A percentile compares a stretch with the other conserved stretches of the same genome.
Evolutionary conservation across 2,329 filamentous ascomycete genomes (phyloP).

Genomic region (Aspergillus tamarii): DNA sequence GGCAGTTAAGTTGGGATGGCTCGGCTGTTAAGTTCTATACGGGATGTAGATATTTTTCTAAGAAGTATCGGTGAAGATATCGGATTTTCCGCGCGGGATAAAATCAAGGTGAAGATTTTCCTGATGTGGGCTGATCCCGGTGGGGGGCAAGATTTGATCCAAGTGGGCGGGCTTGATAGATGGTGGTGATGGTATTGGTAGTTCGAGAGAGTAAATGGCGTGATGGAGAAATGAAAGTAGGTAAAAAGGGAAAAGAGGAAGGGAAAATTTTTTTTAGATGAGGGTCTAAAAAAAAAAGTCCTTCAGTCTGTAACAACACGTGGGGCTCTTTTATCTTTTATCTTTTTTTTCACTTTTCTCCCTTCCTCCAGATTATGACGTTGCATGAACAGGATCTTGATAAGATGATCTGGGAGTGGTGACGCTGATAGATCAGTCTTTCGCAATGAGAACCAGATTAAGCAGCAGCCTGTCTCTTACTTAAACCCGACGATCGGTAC

Average conservation of each 20-base stretch:
- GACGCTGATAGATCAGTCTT: conserved; percentile 12
- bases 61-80: not conserved
- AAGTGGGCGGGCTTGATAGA: conserved; percentile 1
- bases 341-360: not conserved
- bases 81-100: not conserved
- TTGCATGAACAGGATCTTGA: conserved; percentile 17
- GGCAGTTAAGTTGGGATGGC: not conserved
- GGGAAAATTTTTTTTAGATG: not conserved
- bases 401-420: conserved; percentile 11
- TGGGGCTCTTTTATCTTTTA: conserved; percentile 20
- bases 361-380: conserved; percentile 21
- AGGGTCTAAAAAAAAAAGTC: not conserved
- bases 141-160: not conserved
- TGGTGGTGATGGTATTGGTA: not conserved
- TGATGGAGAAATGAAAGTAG: not conserved
- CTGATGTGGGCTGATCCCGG: conserved; percentile 9
- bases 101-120: not conserved
- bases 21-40: not conserved
- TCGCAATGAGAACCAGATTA: not conserved
- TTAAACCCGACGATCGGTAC: conserved; percentile 2
- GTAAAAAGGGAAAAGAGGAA: conserved; percentile 6
- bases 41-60: not conserved
- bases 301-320: conserved; percentile 17
- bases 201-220: conserved; percentile 4
- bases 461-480: not conserved